These are phyloP conservation scores for Aschersonia sp. DNA, from an alignment of 2,329 filamentous ascomycete genomes.

Conservation along the genomic window DNA sequence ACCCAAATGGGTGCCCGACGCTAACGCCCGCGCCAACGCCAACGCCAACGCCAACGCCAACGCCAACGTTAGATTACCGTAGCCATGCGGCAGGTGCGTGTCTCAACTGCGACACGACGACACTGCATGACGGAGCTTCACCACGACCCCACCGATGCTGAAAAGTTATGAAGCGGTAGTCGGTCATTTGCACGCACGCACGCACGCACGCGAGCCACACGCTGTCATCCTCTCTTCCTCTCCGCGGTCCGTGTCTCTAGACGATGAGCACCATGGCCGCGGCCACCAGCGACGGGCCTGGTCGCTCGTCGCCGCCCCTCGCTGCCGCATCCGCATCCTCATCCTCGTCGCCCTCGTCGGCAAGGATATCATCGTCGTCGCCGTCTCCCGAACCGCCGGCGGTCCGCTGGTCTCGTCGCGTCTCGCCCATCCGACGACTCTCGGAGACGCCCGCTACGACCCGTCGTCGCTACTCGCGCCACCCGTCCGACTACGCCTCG, in stretches of 20 bases:
- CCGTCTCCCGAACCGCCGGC: constrained; percentile 1
- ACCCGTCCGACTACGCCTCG: background rate
- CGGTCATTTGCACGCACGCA: background rate
- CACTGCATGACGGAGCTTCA: too few species aligned
- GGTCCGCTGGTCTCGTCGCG: constrained; percentile 5
- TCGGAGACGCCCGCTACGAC: constrained; percentile 13
- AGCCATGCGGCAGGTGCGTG: too few species aligned
- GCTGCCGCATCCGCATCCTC: background rate
- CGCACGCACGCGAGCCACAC: background rate
- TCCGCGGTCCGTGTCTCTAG: background rate
- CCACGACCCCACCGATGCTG: too few species aligned
- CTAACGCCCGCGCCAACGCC: too few species aligned
- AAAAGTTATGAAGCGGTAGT: background rate
- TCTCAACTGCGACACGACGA: too few species aligned
- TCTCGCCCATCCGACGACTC: constrained; percentile 17
- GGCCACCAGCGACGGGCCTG: background rate
- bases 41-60: too few species aligned
- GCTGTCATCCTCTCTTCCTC: background rate
- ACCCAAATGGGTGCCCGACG: too few species aligned
- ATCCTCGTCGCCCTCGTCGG: background rate
- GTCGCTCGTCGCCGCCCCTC: background rate
- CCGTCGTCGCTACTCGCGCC: too few species aligned
- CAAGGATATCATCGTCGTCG: background rate
- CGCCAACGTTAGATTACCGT: too few species aligned
- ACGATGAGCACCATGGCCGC: background rate